Evolutionary conservation across 179 eudicot genomes (phyloP).

Genomic region (Beta macrorhiza): DNA sequence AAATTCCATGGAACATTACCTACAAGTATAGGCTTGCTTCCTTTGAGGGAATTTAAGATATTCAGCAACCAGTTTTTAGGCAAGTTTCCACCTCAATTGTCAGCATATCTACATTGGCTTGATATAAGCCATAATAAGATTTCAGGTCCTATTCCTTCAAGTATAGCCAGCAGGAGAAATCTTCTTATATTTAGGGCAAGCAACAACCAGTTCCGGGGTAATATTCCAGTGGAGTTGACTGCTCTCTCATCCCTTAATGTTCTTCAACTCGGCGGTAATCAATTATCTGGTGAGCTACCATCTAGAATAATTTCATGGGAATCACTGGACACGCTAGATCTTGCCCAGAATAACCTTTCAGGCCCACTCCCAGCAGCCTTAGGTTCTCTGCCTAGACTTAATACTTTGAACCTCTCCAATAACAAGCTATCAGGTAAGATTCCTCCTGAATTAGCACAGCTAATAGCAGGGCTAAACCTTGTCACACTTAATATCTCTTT

Average conservation of each 20-base stretch:
- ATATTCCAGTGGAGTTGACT: constrained; percentile 55
- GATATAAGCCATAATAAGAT: constrained; percentile 44
- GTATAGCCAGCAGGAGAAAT: background rate
- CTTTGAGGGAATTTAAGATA: constrained; percentile 29
- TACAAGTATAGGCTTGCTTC: constrained; percentile 19
- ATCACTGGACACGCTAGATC: constrained; percentile 41
- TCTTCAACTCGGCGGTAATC: constrained; percentile 57
- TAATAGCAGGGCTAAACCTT: constrained; percentile 25
- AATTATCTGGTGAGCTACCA: constrained; percentile 65
- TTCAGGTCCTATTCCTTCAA: constrained; percentile 37
- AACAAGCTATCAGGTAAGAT: constrained; percentile 64
- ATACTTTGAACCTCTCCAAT: constrained; percentile 50
- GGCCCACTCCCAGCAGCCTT: constrained; percentile 57
- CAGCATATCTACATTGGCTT: background rate
- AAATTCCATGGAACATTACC: constrained; percentile 43
- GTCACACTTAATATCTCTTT: constrained; percentile 55
- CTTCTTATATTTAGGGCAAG: constrained; percentile 47
- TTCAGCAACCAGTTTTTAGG: constrained; percentile 62
- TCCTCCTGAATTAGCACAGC: constrained; percentile 27
- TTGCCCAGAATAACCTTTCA: constrained; percentile 54
- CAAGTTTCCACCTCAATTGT: constrained; percentile 48
- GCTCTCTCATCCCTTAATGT: constrained; percentile 38
- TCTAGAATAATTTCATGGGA: constrained; percentile 51
- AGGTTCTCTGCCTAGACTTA: constrained; percentile 50
- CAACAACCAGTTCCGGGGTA: constrained; percentile 33